Evolutionary conservation across 2,329 filamentous ascomycete genomes (phyloP).

Genomic region (Alternaria metachromatica): DNA sequence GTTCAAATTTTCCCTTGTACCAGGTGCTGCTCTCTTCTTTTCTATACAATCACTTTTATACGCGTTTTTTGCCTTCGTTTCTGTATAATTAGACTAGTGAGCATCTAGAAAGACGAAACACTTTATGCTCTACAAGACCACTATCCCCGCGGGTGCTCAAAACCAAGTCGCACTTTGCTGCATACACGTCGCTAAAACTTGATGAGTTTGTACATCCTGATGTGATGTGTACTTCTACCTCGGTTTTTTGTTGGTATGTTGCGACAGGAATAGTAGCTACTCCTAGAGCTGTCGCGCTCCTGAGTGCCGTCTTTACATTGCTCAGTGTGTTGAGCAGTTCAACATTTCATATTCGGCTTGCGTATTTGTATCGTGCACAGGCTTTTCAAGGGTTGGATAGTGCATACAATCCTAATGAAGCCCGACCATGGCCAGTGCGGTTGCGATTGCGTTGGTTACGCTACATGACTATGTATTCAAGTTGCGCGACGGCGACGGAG

Average conservation of each 20-base stretch:
- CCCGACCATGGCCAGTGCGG: not conserved
- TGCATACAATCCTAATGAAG: not conserved
- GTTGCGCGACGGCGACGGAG: not conserved
- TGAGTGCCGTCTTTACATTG: too few relatives aligned
- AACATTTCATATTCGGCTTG: too few relatives aligned
- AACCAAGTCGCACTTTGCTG: not conserved
- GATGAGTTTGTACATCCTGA: not conserved
- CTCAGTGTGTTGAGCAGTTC: too few relatives aligned
- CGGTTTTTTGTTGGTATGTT: too few relatives aligned
- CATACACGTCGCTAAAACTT: not conserved
- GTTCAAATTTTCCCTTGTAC: not conserved
- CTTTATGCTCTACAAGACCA: not conserved
- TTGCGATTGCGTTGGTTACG: not conserved
- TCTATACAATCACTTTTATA: not conserved
- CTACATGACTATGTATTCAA: not conserved
- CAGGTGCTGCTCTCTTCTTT: not conserved
- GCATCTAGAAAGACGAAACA: not conserved
- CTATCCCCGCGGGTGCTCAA: not conserved
- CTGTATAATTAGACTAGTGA: not conserved
- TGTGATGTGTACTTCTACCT: not conserved
- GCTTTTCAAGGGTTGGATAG: not conserved
- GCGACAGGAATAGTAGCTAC: too few relatives aligned
- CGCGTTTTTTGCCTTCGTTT: not conserved
- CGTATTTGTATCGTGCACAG: too few relatives aligned
- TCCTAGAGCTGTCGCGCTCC: too few relatives aligned